Evolutionary conservation across 2,329 filamentous ascomycete genomes (phyloP).

Genomic region (Exophiala calicioides): DNA sequence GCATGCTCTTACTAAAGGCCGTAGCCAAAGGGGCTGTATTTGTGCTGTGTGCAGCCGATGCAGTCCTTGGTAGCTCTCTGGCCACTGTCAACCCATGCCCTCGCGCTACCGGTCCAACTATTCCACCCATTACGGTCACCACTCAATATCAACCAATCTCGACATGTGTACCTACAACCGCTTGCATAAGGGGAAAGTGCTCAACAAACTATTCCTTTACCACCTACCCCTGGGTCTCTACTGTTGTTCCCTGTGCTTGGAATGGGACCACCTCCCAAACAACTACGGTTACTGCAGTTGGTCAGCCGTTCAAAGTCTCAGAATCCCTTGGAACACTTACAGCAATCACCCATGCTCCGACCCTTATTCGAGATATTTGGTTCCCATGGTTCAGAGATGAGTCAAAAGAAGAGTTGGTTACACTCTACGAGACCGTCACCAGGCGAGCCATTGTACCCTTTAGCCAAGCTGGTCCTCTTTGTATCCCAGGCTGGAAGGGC

Average conservation of each 20-base stretch:
- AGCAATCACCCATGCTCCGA: conserved; percentile 10
- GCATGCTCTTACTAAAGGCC: conserved; percentile 5
- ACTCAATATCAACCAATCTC: conserved; percentile 19
- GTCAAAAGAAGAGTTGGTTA: background rate
- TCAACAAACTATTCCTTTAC: conserved; percentile 14
- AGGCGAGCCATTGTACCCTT: conserved; percentile 18
- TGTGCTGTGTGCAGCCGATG: conserved; percentile 9
- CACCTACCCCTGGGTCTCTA: conserved; percentile 22
- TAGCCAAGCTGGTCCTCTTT: conserved; percentile 18
- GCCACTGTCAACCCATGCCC: conserved; percentile 12
- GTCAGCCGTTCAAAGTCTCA: conserved; percentile 12
- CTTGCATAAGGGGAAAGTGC: conserved; percentile 12
- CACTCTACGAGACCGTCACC: conserved; percentile 16
- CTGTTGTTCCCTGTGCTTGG: conserved; percentile 20
- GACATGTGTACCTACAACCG: conserved; percentile 11
- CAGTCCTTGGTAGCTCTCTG: conserved; percentile 6
- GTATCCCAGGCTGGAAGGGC: conserved; percentile 20
- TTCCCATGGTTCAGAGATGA: conserved; percentile 5
- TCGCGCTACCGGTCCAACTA: background rate
- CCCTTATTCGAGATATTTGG: conserved; percentile 3
- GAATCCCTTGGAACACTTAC: conserved; percentile 16
- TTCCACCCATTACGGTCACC: conserved; percentile 15
- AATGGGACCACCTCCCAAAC: conserved; percentile 17
- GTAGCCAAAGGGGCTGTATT: conserved; percentile 5
- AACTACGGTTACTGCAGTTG: conserved; percentile 14